A percentile compares a stretch with the other conserved stretches of the same genome.
These are phyloP conservation scores for Aspergillus latus DNA, from an alignment of 2,329 filamentous ascomycete genomes.

Conservation along the genomic window DNA sequence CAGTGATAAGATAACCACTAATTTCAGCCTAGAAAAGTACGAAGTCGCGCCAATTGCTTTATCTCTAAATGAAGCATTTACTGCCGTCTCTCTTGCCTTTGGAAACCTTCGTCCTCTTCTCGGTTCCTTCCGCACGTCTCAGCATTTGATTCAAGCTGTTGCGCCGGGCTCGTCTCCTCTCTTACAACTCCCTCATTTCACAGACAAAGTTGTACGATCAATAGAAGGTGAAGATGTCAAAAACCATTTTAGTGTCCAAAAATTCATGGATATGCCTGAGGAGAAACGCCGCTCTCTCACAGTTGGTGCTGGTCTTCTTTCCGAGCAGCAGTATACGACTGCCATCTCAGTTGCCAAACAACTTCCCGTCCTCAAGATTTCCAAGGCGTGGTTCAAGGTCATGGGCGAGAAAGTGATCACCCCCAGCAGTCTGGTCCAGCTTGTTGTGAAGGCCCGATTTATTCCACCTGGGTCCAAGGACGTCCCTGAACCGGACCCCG, in stretches of 20 bases:
- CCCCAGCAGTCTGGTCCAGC: slow-evolving; percentile 85
- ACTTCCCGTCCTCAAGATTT: slow-evolving; percentile 78
- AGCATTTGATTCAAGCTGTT: slow-evolving; percentile 86
- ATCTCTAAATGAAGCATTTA: slow-evolving; percentile 80
- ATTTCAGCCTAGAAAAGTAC: slow-evolving; percentile 65
- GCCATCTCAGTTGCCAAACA: slow-evolving; percentile 77
- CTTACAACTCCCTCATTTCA: slow-evolving; percentile 88
- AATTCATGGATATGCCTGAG: slow-evolving; percentile 83
- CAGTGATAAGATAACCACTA: slow-evolving; percentile 17
- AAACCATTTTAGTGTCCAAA: slow-evolving; percentile 74
- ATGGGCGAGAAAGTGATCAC: slow-evolving; percentile 91
- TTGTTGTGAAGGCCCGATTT: slow-evolving; percentile 92
- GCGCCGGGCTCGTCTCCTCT: slow-evolving; percentile 81
- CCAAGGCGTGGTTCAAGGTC: slow-evolving; percentile 98
- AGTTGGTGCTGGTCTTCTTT: slow-evolving; percentile 68
- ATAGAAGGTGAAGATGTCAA: slow-evolving; percentile 62
- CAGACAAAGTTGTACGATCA: slow-evolving; percentile 54
- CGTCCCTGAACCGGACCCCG: slow-evolving; percentile 70
- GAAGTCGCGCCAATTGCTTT: slow-evolving; percentile 85
- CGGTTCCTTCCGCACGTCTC: slow-evolving; percentile 75
- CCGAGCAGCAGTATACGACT: slow-evolving; percentile 71
- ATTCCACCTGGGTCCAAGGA: slow-evolving; percentile 79
- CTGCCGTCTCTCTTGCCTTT: slow-evolving; percentile 82
- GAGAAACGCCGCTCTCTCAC: slow-evolving; percentile 69
- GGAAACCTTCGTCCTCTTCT: slow-evolving; percentile 79